Evolutionary conservation across 768 basidiomycete genomes (phyloP), one percentile per base, ranked within the genome.

Genomic region (Termitomyces sp.): DNA sequence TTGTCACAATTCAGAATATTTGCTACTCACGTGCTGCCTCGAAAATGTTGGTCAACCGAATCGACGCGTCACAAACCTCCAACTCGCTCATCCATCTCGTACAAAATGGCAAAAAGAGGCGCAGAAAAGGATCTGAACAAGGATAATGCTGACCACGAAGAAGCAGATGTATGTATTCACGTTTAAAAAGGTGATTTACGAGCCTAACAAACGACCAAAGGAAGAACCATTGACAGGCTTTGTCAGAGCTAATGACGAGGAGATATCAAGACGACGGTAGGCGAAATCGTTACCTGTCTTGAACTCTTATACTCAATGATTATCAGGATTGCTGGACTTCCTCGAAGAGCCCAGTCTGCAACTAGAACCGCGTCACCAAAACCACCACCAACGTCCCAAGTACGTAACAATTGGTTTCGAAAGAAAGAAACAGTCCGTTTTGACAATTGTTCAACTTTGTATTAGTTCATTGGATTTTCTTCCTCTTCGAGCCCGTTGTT

Each of bases 81-180:
- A 48, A 39, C 28, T 13, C 10, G 20, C 48, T 39, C 31, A 34
- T 28, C 44, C 42, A 39, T 16, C 26, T 18, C 24, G 15, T 45
- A 13, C 49, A 15, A 52, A 46, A 57, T 48, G 57, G 41, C 60
- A 87, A 92, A 92, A 72, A 82, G 90, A 68, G 80, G 77, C 55
- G 90, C 90, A 68, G 90, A 91, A 52, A 81, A 72, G 59, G 87
- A 92, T 64, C 66, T 92, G 34, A 76, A 78, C 12, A 89, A 83
- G 64, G 86, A 85, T 58, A 76, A 72, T 28, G 66, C 51, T 20
- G 77, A 75, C 26, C 79, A 84, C 51, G 77, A 72, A 12, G 69
- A 66, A 34, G 73, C 69, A 18, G 75, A 77, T 47, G 75, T 69
- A 34, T 50, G 31, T 47, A 18, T 26, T 24, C 34, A 9, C 20